Percentiles rank a stretch among this genome's conserved stretches.
These are phyloP conservation scores for Tricholoma matsutake DNA, from an alignment of 768 basidiomycete genomes.

Conservation along the genomic window DNA sequence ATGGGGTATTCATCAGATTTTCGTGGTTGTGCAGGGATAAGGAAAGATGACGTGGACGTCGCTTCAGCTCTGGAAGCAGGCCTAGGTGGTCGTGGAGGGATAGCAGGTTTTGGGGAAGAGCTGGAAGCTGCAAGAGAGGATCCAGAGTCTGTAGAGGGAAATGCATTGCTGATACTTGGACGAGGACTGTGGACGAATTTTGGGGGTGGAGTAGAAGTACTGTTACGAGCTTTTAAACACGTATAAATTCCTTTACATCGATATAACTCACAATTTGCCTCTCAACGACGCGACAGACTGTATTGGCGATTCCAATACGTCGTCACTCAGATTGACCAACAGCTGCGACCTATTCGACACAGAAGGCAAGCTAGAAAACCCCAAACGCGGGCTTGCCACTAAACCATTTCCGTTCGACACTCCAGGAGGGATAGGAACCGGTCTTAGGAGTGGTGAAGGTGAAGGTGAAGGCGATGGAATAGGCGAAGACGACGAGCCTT, in stretches of 20 bases:
- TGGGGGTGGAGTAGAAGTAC: slow-evolving; percentile 10
- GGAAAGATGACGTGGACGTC: slow-evolving; percentile 10
- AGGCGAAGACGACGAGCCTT: slow-evolving; percentile 31
- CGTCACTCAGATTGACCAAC: not conserved
- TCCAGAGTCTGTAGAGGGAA: slow-evolving; percentile 11
- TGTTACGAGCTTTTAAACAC: slow-evolving; percentile 6
- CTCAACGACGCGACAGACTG: slow-evolving; percentile 40
- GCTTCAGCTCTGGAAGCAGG: slow-evolving; percentile 6
- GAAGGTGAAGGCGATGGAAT: slow-evolving; percentile 37
- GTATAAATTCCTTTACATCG: not conserved
- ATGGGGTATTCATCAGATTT: slow-evolving; percentile 14
- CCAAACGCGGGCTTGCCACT: slow-evolving; percentile 12
- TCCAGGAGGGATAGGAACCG: slow-evolving; percentile 39
- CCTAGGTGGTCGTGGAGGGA: slow-evolving; percentile 23
- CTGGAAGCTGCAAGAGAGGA: slow-evolving; percentile 7
- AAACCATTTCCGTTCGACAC: not conserved
- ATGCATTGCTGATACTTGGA: slow-evolving; percentile 6
- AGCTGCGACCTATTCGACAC: not conserved
- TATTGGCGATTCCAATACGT: slow-evolving; percentile 17
- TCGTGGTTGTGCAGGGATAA: slow-evolving; percentile 11
- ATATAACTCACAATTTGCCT: slow-evolving; percentile 48
- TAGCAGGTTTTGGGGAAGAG: slow-evolving; percentile 20
- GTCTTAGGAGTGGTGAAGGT: slow-evolving; percentile 50
- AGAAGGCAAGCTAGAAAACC: slow-evolving; percentile 10
- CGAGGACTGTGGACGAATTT: slow-evolving; percentile 6